Evolutionary conservation across 768 basidiomycete genomes (phyloP), one percentile per base, ranked within the genome.

Genomic region (Termitomyces sp.): DNA sequence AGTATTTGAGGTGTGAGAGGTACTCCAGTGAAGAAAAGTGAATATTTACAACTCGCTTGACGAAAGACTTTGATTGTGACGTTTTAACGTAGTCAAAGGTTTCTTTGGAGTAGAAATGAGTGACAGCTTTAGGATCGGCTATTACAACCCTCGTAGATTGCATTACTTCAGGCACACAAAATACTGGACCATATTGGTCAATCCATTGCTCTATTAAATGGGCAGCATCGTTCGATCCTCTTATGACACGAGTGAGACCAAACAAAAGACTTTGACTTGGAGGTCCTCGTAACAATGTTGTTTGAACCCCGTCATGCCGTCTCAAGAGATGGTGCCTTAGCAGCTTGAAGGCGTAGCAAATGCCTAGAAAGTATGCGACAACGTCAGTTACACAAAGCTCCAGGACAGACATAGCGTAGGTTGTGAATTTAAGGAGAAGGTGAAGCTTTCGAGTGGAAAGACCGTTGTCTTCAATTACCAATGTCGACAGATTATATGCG

Each of bases 41-140:
- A 45, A 29, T 0, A 64, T 70, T 51, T 48, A 79, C 81, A 48
- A 79, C 49, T 46, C 68, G 72, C 57, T 74, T 72, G 13, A 80
- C 74, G 36, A 76, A 72, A 1, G 62, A 36, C 45, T 65, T 74
- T 3, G 67, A 58, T 16, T 75, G 61, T 3, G 66, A 68, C 0
- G 73, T 75, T 36, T 77, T 77, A 1, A 75, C 65, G 60, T 85
- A 85, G 0, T 69, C 72, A 46, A 70, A 80, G 0, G 82, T 79
- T 51, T 85, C 84, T 55, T 68, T 73, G 15, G 77, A 70, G 56
- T 75, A 81, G 42, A 82, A 75, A 60, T 85, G 81, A 0, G 76
- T 71, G 20, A 80, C 67, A 0, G 84, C 82, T 66, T 78, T 82
- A 3, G 77, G 77, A 60, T 82, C 82, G 45, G 72, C 70, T 6